These are phyloP conservation scores for Ogataea pilisensis DNA, from an alignment of 805 yeast genomes.

Conservation along the genomic window DNA sequence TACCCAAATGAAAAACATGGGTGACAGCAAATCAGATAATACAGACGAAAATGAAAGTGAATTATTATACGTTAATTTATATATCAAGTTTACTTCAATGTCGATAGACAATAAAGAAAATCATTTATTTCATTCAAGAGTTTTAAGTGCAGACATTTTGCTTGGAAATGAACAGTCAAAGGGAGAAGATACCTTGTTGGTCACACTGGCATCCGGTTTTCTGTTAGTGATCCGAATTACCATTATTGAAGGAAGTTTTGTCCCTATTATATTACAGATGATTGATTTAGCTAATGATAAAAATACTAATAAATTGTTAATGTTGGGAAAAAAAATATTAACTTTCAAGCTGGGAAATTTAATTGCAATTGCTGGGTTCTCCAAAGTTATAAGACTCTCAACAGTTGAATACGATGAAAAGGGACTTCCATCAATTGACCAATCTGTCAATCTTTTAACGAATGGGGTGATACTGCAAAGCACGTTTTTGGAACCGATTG, in stretches of 20 bases:
- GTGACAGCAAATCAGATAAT: neutral
- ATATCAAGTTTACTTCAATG: slow-evolving; percentile 22
- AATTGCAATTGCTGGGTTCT: slow-evolving; percentile 24
- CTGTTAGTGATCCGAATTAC: slow-evolving; percentile 21
- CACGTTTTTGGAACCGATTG: slow-evolving; percentile 22
- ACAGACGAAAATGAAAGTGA: slow-evolving; percentile 1
- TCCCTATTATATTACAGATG: slow-evolving; percentile 23
- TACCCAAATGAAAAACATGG: slow-evolving; percentile 2
- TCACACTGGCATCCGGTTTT: slow-evolving; percentile 20
- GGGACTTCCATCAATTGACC: slow-evolving; percentile 16
- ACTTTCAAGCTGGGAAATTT: slow-evolving; percentile 16
- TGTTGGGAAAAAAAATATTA: slow-evolving; percentile 16
- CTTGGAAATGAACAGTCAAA: slow-evolving; percentile 17
- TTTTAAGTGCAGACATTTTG: slow-evolving; percentile 23
- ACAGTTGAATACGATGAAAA: slow-evolving; percentile 14
- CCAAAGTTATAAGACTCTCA: slow-evolving; percentile 17
- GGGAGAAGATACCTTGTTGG: slow-evolving; percentile 25
- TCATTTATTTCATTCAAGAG: slow-evolving; percentile 16
- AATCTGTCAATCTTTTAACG: slow-evolving; percentile 20
- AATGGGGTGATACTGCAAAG: slow-evolving; percentile 22
- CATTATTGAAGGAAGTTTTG: slow-evolving; percentile 10
- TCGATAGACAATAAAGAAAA: slow-evolving; percentile 17
- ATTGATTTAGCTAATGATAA: slow-evolving; percentile 6
- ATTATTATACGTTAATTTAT: slow-evolving; percentile 16
- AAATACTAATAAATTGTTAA: slow-evolving; percentile 8